A percentile compares a stretch with the other conserved stretches of the same genome.
Conservation (phyloP, 768 basidiomycete genomes). For the Rhodotorula toruloides region DNA sequence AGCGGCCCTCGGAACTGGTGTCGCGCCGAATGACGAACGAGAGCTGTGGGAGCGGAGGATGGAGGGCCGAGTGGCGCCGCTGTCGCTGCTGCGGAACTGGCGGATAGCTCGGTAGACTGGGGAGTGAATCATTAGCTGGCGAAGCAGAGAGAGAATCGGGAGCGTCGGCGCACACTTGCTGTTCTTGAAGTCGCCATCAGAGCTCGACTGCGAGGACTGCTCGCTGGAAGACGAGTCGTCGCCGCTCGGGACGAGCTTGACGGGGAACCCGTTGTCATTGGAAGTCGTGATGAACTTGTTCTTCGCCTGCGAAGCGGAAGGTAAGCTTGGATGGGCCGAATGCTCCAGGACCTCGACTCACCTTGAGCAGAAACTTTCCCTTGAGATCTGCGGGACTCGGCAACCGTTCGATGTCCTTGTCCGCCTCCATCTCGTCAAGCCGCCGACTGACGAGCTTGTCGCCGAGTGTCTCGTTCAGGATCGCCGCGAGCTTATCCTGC, state of each 20-base stretch:
- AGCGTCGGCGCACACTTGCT: slow-evolving; percentile 18
- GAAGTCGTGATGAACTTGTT: slow-evolving; percentile 60
- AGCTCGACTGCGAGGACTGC: slow-evolving; percentile 21
- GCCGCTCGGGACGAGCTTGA: slow-evolving; percentile 23
- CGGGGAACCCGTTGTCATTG: slow-evolving; percentile 7
- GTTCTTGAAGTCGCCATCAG: slow-evolving; percentile 40
- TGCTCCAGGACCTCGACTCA: slow-evolving; percentile 44
- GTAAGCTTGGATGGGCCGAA: neutral
- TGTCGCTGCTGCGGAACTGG: slow-evolving; percentile 17
- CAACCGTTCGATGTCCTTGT: slow-evolving; percentile 53
- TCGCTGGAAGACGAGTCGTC: slow-evolving; percentile 29
- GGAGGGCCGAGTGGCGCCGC: slow-evolving; percentile 1
- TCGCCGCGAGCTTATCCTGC: slow-evolving; percentile 70
- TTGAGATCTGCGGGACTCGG: slow-evolving; percentile 82
- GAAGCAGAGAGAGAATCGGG: too few relatives aligned
- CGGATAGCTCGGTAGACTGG: slow-evolving; percentile 34
- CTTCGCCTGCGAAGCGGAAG: slow-evolving; percentile 58
- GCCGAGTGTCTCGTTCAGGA: slow-evolving; percentile 65
- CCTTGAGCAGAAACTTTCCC: slow-evolving; percentile 77
- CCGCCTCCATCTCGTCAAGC: slow-evolving; percentile 46
- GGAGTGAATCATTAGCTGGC: neutral
- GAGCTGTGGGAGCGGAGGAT: slow-evolving; percentile 1
- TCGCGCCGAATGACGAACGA: slow-evolving; percentile 7
- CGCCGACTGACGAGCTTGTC: slow-evolving; percentile 54
- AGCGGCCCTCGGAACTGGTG: neutral